Conservation (phyloP, 2,329 filamentous ascomycete genomes). For the Alternaria sp. region DNA sequence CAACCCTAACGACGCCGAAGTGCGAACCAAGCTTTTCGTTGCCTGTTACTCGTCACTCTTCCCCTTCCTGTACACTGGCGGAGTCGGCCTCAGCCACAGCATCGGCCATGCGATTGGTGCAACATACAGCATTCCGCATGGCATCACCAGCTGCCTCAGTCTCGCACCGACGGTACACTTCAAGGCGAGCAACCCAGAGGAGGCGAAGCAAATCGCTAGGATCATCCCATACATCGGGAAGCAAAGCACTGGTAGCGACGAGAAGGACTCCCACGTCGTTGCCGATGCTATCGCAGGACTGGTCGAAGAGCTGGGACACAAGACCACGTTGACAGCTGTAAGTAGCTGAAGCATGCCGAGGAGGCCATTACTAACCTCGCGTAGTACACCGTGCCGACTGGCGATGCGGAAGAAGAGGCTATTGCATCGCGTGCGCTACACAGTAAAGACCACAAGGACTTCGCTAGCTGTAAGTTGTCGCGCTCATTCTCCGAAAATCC, state of each 20-base stretch:
- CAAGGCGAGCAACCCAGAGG: constrained; percentile 55
- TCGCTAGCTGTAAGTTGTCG: constrained; percentile 38
- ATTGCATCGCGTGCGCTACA: constrained; percentile 44
- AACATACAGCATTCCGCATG: constrained; percentile 63
- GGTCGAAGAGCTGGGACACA: constrained; percentile 53
- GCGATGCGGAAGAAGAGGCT: constrained; percentile 45
- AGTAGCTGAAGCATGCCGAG: constrained; percentile 2
- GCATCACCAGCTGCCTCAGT: constrained; percentile 62
- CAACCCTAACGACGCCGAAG: constrained; percentile 55
- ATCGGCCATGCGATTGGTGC: constrained; percentile 61
- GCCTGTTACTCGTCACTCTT: constrained; percentile 60
- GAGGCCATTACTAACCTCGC: constrained; percentile 16
- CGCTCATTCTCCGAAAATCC: rapidly evolving
- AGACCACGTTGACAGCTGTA: constrained; percentile 45
- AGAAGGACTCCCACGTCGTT: constrained; percentile 54
- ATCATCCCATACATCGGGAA: constrained; percentile 55
- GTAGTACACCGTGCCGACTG: constrained; percentile 45
- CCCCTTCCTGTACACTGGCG: constrained; percentile 57
- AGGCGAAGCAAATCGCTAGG: constrained; percentile 57
- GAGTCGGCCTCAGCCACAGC: constrained; percentile 57
- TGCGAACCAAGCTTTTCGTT: constrained; percentile 59
- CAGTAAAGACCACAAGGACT: constrained; percentile 48
- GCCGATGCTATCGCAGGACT: constrained; percentile 55
- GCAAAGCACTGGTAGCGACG: constrained; percentile 50
- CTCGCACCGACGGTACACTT: constrained; percentile 60